Evolutionary conservation across 371 early-diverging fungal species (phyloP).

Genomic region (Chytridium lagenaria): DNA sequence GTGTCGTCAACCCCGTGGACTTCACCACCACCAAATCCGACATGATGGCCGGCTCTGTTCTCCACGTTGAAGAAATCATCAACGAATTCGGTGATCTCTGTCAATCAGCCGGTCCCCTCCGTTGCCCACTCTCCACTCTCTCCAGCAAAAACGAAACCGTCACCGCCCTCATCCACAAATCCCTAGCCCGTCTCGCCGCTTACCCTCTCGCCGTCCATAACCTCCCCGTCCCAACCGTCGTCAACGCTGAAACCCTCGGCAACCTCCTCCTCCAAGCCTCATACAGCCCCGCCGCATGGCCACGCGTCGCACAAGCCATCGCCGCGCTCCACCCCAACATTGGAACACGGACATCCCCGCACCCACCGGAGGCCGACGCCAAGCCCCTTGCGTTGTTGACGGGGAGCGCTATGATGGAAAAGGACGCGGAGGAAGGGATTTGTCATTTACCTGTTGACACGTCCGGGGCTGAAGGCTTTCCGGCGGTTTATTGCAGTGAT

Average conservation of each 20-base stretch:
- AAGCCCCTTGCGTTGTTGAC: not conserved
- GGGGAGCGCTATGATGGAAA: not conserved
- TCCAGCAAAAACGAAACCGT: constrained; percentile 18
- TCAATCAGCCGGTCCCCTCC: constrained; percentile 24
- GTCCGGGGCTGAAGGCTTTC: constrained; percentile 19
- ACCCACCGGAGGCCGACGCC: not conserved
- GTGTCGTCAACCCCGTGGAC: constrained; percentile 37
- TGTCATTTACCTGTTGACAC: constrained; percentile 10
- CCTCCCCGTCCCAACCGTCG: constrained; percentile 18
- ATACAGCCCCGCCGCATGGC: constrained; percentile 29
- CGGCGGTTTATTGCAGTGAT: constrained; percentile 33
- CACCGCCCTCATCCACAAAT: constrained; percentile 11
- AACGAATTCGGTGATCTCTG: constrained; percentile 22
- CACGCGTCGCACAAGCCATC: constrained; percentile 21
- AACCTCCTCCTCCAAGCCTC: not conserved
- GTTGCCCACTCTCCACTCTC: constrained; percentile 17
- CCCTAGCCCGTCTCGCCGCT: constrained; percentile 13
- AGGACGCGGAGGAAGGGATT: constrained; percentile 14
- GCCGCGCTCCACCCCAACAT: constrained; percentile 15
- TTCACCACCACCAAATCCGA: constrained; percentile 1
- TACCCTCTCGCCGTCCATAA: constrained; percentile 24
- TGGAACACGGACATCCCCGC: not conserved
- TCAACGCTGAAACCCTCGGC: constrained; percentile 11
- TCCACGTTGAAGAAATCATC: constrained; percentile 21
- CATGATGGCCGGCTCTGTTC: constrained; percentile 5